These are phyloP conservation scores for Henckelia pumila DNA, from an alignment of 257 asterid species.

Conservation along the genomic window DNA sequence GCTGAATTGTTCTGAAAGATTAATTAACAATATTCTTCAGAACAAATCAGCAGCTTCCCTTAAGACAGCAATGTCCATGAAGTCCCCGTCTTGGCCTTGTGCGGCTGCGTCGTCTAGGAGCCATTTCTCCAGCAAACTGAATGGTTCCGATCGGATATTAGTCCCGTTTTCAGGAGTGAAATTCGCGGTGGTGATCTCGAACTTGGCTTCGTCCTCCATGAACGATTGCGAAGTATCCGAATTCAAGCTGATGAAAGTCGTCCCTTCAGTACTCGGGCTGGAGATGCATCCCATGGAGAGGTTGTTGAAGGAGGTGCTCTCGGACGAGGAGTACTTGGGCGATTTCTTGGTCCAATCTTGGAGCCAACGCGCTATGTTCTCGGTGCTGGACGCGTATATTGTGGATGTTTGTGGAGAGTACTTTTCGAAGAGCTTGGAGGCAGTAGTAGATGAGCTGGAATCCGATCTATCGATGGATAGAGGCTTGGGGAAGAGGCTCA, in stretches of 20 bases:
- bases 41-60: slow-evolving; percentile 75
- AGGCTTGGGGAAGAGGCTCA: slow-evolving; percentile 14
- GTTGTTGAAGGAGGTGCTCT: slow-evolving; percentile 30
- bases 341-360: slow-evolving; percentile 48
- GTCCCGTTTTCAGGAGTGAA: slow-evolving; percentile 13
- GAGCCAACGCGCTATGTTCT: slow-evolving; percentile 70
- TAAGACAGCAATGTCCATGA: slow-evolving; percentile 49
- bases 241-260: slow-evolving; percentile 43
- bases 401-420: slow-evolving; percentile 18
- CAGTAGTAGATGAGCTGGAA: neutral
- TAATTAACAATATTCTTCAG: slow-evolving; percentile 38
- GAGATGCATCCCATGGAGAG: slow-evolving; percentile 36
- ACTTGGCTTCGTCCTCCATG: slow-evolving; percentile 26
- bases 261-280: slow-evolving; percentile 66
- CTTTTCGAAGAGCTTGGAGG: neutral
- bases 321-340: slow-evolving; percentile 26
- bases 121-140: slow-evolving; percentile 58
- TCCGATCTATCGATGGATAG: slow-evolving; percentile 3
- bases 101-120: slow-evolving; percentile 49
- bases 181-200: slow-evolving; percentile 17
- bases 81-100: slow-evolving; percentile 57
- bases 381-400: slow-evolving; percentile 58
- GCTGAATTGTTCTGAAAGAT: slow-evolving; percentile 43
- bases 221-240: slow-evolving; percentile 36
- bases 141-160: slow-evolving; percentile 33